Base-by-base conservation (phyloP, 2,329 filamentous ascomycete species). In the Periconia digitata region DNA sequence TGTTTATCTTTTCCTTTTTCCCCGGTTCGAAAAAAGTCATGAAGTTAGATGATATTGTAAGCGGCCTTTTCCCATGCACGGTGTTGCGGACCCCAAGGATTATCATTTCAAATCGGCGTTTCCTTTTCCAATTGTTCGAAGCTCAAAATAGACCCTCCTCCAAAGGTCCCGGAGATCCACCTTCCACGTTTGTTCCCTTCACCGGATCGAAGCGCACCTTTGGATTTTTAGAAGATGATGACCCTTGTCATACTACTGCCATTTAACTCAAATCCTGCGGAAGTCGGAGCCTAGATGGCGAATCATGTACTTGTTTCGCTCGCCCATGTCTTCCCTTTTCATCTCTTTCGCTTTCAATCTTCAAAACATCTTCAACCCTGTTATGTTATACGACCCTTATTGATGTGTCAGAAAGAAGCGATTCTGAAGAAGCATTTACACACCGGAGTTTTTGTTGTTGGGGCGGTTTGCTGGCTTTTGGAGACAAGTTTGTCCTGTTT, bases 121-220 rank as follows among this genome's bases (percentile, higher is more conserved):
- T 67, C 49, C 56, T 61, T 69, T 46, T 68, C 48, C 56, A 61
- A 66, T 58, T n/a, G n/a, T 51, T 69, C 68, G 64, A 68, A 49
- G n/a, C n/a, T 54, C 48, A 43, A 51, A 50, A 54, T 55, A 59
- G 51, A 37, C 38, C 50, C 29, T 34, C 40, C 44, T 37, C n/a
- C 8, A 35, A 34, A 21, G 29, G 44, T 40, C 49, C 16, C 27
- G 17, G 12, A 46, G 53, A 48, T 46, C 29, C 46, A 41, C 29
- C 17, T n/a, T 12, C 15, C 2, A 46, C 17, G 17, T 39, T 46
- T 41, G 7, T 38, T 44, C 43, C 38, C 16, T 38, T 40, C 46
- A 24, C 23, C 5, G 41, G 42, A 40, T 27, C 46, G 8, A 13
- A 35, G 32, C 23, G 24, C 18, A 35, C 43, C 46, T 53, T 43